phyloP scores from a whole-genome alignment of 2,329 filamentous ascomycete species.

The Lasiodiplodia gonubiensis region DNA sequence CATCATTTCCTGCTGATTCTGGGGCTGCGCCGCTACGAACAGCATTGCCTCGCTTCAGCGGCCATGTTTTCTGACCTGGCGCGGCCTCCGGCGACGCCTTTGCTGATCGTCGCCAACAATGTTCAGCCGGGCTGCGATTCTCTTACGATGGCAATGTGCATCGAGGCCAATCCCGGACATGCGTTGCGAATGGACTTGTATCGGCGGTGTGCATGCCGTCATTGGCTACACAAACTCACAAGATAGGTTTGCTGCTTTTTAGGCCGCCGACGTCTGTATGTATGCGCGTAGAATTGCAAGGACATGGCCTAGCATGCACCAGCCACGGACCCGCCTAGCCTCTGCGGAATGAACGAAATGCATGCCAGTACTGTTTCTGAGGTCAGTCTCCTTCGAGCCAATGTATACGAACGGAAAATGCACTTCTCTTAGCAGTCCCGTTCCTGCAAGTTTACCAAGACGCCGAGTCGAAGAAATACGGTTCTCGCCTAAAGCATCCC shows the following conservation, averaged over 20 bases:
- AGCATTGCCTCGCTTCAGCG: neutral
- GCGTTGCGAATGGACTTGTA: neutral
- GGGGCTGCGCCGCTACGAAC: neutral
- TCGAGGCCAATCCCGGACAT: neutral
- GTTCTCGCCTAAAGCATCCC: neutral
- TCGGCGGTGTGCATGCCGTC: conserved; percentile 5
- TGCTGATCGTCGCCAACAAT: conserved; percentile 1
- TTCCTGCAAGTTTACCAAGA: neutral
- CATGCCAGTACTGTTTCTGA: conserved; percentile 4
- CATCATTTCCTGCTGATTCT: neutral
- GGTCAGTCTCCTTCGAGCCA: neutral
- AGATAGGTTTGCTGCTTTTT: conserved; percentile 11
- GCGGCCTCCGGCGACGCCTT: neutral
- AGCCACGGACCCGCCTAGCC: neutral
- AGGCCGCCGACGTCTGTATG: conserved; percentile 13
- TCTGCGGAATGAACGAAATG: conserved; percentile 13
- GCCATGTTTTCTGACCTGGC: neutral
- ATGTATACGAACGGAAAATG: neutral
- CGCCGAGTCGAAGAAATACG: conserved; percentile 13
- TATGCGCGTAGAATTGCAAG: conserved; percentile 9
- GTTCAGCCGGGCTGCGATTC: neutral
- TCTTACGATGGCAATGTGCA: neutral
- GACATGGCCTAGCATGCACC: conserved; percentile 16
- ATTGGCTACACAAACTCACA: conserved; percentile 8
- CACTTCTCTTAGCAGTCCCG: conserved; percentile 1